Evolutionary conservation across 345 rosid species (phyloP), one percentile per base, ranked within the genome.

Genomic region (Luvunga scandens): DNA sequence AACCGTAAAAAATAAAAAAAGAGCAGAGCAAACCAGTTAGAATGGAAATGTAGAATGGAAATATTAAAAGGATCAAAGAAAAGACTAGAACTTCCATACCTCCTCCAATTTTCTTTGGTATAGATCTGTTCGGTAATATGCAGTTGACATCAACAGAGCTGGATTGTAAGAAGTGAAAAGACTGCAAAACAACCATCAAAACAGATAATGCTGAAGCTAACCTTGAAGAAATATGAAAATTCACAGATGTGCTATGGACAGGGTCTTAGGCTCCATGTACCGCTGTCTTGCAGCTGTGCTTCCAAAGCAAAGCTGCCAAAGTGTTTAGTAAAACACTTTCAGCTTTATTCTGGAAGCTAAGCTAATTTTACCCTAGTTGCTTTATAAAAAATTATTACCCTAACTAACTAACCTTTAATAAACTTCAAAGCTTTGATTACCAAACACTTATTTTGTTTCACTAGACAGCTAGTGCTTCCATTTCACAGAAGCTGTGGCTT

Each of bases 161-260:
- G 92, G 95, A 83, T 94, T 86, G 61, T 91, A 94, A 18, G 97
- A 92, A 85, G 85, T 86, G 81, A 96, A 96, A 48, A 96, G 90
- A 83, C 98, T 94, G 95, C 88, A 88, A 77, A 81, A 78, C 24
- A 78, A 82, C 62, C 71, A 65, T 18, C 28, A 57, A 70, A 77
- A 30, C 50, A 31, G 21, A 63, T 36, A 30, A n/a, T 25, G 4
- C 42, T 69, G 69, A 80, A 80, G 73, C 48, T 73, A 13, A 67
- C 7, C 59, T 71, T 57, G 45, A 8, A 50, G 66, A 76, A 77
- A 75, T 56, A 71, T 30, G n/a, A 48, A 48, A 9, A 12, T 33
- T 76, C 38, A 34, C 5, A 25, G 21, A 55, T 13, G 21, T 73
- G 34, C 60, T 42, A 63, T 36, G 22, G 14, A 34, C 21, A 9